phyloP scores from a whole-genome alignment of 345 rosid genomes.

The Eucalyptus cloeziana region DNA sequence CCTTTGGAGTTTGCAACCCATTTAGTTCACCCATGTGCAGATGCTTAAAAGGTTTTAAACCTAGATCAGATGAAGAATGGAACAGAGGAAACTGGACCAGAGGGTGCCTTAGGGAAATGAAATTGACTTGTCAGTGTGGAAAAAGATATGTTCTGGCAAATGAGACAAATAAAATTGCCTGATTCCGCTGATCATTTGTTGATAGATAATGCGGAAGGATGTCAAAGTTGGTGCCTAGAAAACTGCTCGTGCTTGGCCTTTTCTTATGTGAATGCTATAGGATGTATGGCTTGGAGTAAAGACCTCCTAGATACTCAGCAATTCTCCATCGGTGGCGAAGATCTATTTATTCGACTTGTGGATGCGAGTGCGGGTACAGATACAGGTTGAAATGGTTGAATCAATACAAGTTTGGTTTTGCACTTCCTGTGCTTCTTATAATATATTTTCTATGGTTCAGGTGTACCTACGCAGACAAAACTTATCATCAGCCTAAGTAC shows the following conservation, averaged over 20 bases:
- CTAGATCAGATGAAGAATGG: conserved; percentile 3
- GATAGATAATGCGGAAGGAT: background rate
- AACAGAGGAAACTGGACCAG: background rate
- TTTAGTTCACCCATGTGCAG: background rate
- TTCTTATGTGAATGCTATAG: background rate
- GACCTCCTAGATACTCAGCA: background rate
- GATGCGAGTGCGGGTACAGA: too few relatives aligned
- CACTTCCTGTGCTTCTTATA: too few relatives aligned
- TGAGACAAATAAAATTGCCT: background rate
- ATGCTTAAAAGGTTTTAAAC: conserved; percentile 20
- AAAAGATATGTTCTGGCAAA: background rate
- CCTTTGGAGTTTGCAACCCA: conserved; percentile 7
- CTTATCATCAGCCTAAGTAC: background rate
- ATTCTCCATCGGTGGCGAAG: background rate
- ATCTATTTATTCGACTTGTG: background rate
- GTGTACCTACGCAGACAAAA: background rate
- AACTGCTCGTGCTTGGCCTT: conserved; percentile 3
- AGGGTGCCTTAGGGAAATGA: conserved; percentile 9
- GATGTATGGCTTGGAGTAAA: conserved; percentile 1
- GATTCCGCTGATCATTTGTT: background rate
- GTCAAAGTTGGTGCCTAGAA: conserved; percentile 11
- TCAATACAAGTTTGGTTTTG: too few relatives aligned
- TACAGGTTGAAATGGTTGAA: background rate
- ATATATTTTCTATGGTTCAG: background rate
- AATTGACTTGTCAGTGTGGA: background rate